Evolutionary conservation across 345 rosid species (phyloP), one percentile per base, ranked within the genome.

Genomic region (Reutealis trisperma): DNA sequence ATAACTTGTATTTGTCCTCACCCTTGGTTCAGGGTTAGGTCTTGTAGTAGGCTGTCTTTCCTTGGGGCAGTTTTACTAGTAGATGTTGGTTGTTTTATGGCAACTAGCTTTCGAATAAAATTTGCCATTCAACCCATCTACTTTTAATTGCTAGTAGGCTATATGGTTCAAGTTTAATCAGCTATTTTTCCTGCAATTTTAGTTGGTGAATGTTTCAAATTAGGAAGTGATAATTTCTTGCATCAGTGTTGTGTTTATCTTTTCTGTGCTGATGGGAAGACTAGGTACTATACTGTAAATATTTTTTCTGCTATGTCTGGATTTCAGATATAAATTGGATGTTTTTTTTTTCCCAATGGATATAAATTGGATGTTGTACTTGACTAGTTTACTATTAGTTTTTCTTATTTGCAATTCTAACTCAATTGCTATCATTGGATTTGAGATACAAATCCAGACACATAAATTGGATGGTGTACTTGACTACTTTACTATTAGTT

Each of bases 381-480:
- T 27, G 4, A 63, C 42, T 1, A 18, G 21, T 66, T 8, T 1
- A 8, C 45, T 63, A 22, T 60, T 16, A 19, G 16, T 16, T 54
- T 5, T 54, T 3, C 16, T 15, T 37, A 10, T 0, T 16, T 14
- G 2, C 47, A 54, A 52, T 52, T 70, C 73, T 70, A 70, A 70
- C 73, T 15, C 14, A 21, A 70, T 69, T 69, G 34, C 11, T 25
- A 12, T 25, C 52, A 14, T 10, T 67, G 12, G 21, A 51, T 70
- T 52, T 52, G 44, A 70, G 73, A 52, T 70, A 70, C 61, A 70
- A 70, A 57, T 52, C n/a, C n/a, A n/a, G n/a, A n/a, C n/a, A n/a
- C n/a, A n/a, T n/a, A n/a, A 37, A 37, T 37, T 37, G 6, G 5
- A 5, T 37, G 41, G 4, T 37, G 41, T 37, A 37, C 41, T 37